These are phyloP conservation scores for Filosporella fistucella DNA, from an alignment of 495 filamentous ascomycete genomes.

Conservation along the genomic window DNA sequence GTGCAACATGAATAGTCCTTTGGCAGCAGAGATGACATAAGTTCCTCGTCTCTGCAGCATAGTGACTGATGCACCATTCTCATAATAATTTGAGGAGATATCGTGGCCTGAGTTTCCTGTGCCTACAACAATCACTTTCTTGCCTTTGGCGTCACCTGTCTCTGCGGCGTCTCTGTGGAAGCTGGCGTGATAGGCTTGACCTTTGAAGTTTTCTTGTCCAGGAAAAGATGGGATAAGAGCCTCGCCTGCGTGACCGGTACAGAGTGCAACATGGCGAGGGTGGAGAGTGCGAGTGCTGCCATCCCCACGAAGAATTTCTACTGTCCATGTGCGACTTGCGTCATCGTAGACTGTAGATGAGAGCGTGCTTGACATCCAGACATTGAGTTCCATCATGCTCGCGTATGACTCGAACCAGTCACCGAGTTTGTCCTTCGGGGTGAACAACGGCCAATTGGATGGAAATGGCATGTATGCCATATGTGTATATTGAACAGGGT, in stretches of 20 bases:
- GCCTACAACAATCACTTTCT: constrained; percentile 72
- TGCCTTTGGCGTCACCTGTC: constrained; percentile 51
- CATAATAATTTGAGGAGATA: constrained; percentile 77
- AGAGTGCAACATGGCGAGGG: constrained; percentile 57
- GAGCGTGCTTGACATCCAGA: constrained; percentile 51
- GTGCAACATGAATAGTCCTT: constrained; percentile 30
- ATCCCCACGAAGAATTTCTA: constrained; percentile 41
- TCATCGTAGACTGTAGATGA: constrained; percentile 45
- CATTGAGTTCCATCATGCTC: constrained; percentile 58
- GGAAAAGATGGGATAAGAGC: constrained; percentile 47
- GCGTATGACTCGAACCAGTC: constrained; percentile 69
- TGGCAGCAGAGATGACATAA: constrained; percentile 57
- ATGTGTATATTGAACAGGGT: no score
- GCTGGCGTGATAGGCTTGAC: no score
- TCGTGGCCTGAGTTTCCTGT: constrained; percentile 80
- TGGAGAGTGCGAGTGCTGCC: constrained; percentile 46
- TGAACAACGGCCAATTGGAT: constrained; percentile 53
- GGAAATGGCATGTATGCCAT: constrained; percentile 65
- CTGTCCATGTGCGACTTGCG: constrained; percentile 46
- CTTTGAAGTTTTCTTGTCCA: constrained; percentile 48
- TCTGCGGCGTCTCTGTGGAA: constrained; percentile 52
- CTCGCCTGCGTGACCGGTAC: constrained; percentile 63
- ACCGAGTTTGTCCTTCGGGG: constrained; percentile 67
- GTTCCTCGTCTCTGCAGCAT: constrained; percentile 79
- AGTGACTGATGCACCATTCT: constrained; percentile 75